Base-by-base conservation (phyloP, 805 yeast species). In the Nakazawaea peltata region DNA sequence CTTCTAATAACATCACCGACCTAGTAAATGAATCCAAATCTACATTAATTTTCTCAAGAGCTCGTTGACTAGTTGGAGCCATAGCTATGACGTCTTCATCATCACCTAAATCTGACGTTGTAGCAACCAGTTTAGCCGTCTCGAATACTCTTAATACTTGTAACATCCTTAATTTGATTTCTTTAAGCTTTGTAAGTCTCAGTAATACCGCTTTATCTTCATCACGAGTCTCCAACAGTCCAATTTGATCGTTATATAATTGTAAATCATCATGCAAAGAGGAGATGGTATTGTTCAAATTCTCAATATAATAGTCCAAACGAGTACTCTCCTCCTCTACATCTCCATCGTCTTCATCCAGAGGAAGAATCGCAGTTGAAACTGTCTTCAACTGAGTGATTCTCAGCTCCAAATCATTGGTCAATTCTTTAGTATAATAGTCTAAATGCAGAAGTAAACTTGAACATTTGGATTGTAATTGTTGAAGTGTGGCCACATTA, bases 261-360 rank as follows among this genome's bases (percentile, higher is more conserved):
- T 41, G 39, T 15, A 77, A 48, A 37, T 76, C 78, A 5, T 64
- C 61, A 30, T 73, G 69, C 26, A 81, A 50, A 2, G 82, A 63
- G 28, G 69, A 63, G 17, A 79, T 70, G 0, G 85, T 69, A 34
- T 74, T 70, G 12, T 71, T 65, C 31, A 81, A 54, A 1, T 78
- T 70, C 29, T 77, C 81, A 28, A 77, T 57, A 48, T 79, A 80
- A 51, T 80, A 80, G 44, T 79, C 81, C 31, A 81, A 55, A 40
- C 84, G 63, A 1, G 74, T 65, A 7, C 71, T 69, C 19, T 51
- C 48, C 16, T 57, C 39, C 12, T 46, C 45, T 3, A 36, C 39
- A 13, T 32, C 37, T 8, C 29, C 26, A 17, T 18, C 12, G 29
- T 7, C 19, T 8, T 28, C 37, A 22, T 39, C 16, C 38, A 14